These are phyloP conservation scores for Jasminum sambac DNA, from an alignment of 257 asterid genomes.

Conservation along the genomic window DNA sequence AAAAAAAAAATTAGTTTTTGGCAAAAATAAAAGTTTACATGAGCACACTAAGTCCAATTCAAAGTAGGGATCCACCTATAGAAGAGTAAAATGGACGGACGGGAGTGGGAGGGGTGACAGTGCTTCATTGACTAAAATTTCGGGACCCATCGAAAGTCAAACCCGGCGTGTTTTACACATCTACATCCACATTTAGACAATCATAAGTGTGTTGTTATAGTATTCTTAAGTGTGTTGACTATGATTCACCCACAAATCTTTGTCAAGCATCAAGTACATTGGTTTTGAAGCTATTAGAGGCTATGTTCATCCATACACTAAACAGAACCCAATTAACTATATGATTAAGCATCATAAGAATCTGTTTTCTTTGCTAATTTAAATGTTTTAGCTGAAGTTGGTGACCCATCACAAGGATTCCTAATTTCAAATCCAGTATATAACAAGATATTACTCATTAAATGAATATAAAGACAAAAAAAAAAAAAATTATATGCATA, in stretches of 20 bases:
- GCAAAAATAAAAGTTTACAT: no score
- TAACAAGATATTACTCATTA: constrained; percentile 4
- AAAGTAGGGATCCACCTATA: background rate
- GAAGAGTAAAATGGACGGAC: background rate
- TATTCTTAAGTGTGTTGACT: no score
- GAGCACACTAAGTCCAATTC: background rate
- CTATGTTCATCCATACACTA: background rate
- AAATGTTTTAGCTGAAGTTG: background rate
- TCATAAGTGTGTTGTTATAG: background rate
- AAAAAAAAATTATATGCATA: constrained; percentile 19
- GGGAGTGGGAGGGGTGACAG: background rate
- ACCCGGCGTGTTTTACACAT: background rate
- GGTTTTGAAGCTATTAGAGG: background rate
- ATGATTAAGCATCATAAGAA: background rate
- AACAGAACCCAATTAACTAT: background rate
- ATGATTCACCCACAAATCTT: background rate
- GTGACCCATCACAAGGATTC: background rate
- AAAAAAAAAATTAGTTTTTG: no score
- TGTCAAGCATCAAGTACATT: background rate
- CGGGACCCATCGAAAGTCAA: background rate
- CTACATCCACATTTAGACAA: background rate
- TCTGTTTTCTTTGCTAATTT: background rate
- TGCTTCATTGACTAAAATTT: background rate
- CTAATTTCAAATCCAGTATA: background rate
- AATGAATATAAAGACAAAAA: constrained; percentile 5